Conservation (phyloP, 768 basidiomycete genomes). For the Symmetrospora coprosmae region DNA sequence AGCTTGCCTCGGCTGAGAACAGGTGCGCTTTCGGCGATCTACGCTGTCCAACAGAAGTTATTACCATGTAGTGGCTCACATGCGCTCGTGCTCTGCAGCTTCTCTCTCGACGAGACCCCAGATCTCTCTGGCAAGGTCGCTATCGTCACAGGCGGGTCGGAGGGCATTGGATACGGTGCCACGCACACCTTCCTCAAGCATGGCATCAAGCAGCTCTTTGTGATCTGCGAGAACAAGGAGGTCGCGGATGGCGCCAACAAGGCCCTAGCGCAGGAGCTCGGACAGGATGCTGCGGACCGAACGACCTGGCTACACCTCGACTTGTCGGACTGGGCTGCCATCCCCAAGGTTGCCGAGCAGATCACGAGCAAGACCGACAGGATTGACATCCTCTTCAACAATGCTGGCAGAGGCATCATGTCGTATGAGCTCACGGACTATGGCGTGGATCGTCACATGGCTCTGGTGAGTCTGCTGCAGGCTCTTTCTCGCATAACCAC, state of each 20-base stretch:
- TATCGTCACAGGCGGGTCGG: constrained; percentile 21
- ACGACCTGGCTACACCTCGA: constrained; percentile 16
- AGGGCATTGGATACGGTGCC: constrained; percentile 13
- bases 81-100: too few species aligned
- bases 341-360: constrained; percentile 19
- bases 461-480: not conserved
- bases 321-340: constrained; percentile 8
- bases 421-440: constrained; percentile 19
- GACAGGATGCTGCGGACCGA: constrained; percentile 16
- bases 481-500: not conserved
- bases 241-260: constrained; percentile 9
- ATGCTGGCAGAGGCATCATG: constrained; percentile 22
- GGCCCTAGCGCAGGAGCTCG: constrained; percentile 14
- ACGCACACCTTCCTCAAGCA: constrained; percentile 14
- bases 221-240: constrained; percentile 12
- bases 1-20: constrained; percentile 3
- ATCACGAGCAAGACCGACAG: constrained; percentile 21
- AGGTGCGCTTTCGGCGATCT: not conserved
- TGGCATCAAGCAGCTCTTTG: constrained; percentile 19
- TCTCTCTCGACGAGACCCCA: constrained; percentile 5
- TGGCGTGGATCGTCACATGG: constrained; percentile 19
- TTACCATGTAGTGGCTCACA: too few species aligned
- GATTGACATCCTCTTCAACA: constrained; percentile 23
- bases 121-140: constrained; percentile 17
- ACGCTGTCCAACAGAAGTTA: not conserved